A percentile compares a stretch with the other conserved stretches of the same genome.
Conservation (phyloP, 345 rosid species). For the Cochlearia excelsa region DNA sequence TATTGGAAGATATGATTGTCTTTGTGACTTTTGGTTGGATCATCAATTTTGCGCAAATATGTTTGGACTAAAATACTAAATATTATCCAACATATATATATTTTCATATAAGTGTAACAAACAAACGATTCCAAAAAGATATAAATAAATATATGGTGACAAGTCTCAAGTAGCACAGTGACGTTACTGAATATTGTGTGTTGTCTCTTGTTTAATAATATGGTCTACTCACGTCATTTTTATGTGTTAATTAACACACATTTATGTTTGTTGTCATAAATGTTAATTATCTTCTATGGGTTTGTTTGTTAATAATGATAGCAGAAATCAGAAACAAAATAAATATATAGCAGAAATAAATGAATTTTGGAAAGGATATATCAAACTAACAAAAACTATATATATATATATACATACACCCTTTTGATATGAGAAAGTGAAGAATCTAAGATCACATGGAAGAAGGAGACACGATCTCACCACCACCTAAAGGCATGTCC, state of each 20-base stretch:
- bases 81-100: not conserved
- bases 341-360: too few species aligned
- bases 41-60: not conserved
- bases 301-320: too few species aligned
- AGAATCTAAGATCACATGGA: conserved; percentile 9
- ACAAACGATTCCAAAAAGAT: conserved; percentile 11
- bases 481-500: conserved; percentile 42
- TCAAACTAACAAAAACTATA: too few species aligned
- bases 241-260: not conserved
- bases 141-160: conserved; percentile 28
- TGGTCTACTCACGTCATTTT: conserved; percentile 7
- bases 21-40: not conserved
- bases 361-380: too few species aligned
- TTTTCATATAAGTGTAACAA: not conserved
- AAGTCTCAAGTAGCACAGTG: conserved; percentile 21
- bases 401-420: too few species aligned
- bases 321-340: too few species aligned
- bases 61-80: not conserved
- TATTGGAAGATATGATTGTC: conserved; percentile 1
- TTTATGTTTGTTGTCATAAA: too few species aligned
- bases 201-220: conserved; percentile 16
- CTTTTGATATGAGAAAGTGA: not conserved
- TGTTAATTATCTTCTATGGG: too few species aligned
- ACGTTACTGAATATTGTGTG: not conserved
- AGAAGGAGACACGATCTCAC: conserved; percentile 40